phyloP scores from a whole-genome alignment of 768 basidiomycete species.

The Psilocybe subaeruginosa region DNA sequence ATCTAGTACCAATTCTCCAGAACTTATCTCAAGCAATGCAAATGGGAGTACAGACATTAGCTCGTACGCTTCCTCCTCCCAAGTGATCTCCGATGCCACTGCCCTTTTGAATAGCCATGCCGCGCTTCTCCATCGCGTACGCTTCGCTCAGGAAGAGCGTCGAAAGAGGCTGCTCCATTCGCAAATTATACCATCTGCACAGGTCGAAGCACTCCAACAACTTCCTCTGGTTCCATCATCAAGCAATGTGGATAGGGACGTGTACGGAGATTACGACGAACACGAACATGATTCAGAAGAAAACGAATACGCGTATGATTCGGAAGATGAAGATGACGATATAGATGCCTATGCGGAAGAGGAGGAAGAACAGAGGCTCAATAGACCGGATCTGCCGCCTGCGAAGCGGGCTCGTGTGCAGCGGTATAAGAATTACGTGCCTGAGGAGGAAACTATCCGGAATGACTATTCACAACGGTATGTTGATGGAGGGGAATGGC shows the following conservation, averaged over 20 bases:
- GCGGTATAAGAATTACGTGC: slow-evolving; percentile 81
- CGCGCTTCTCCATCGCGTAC: slow-evolving; percentile 58
- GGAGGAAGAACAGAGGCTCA: slow-evolving; percentile 8
- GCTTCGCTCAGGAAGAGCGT: slow-evolving; percentile 56
- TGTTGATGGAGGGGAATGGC: slow-evolving; percentile 90
- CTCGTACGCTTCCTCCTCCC: slow-evolving; percentile 30
- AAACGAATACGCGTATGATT: background rate
- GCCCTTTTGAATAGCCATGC: slow-evolving; percentile 64
- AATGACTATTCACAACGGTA: slow-evolving; percentile 94
- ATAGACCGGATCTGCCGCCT: slow-evolving; percentile 51
- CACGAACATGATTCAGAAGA: background rate
- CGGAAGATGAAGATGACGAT: background rate
- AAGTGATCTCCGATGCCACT: slow-evolving; percentile 65
- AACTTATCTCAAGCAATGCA: background rate
- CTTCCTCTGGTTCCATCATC: slow-evolving; percentile 54
- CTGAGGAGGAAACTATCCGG: slow-evolving; percentile 94
- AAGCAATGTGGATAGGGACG: slow-evolving; percentile 26
- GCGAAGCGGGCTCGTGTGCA: slow-evolving; percentile 73
- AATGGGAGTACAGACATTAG: background rate
- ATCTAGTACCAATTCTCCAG: background rate
- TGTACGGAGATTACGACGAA: slow-evolving; percentile 3
- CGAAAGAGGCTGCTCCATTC: slow-evolving; percentile 59
- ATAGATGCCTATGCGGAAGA: background rate
- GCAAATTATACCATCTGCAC: slow-evolving; percentile 34
- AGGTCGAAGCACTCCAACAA: slow-evolving; percentile 55